These are phyloP conservation scores for Prunus salicina DNA, from an alignment of 306 rosid genomes.

Conservation along the genomic window DNA sequence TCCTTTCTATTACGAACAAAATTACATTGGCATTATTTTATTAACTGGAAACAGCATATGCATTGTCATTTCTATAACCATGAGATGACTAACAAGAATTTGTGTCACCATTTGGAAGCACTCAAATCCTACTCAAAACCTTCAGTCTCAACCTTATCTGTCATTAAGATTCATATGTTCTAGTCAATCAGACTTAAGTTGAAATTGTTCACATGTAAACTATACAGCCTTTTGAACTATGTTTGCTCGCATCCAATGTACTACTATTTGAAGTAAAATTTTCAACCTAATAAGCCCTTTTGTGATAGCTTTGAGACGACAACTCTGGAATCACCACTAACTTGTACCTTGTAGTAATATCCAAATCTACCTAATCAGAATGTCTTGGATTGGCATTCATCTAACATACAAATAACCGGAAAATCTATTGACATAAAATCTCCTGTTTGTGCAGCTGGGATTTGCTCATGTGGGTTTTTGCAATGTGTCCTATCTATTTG, in stretches of 20 bases:
- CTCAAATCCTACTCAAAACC: neutral
- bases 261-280: neutral
- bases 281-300: neutral
- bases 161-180: neutral
- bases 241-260: neutral
- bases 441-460: neutral
- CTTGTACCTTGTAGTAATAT: neutral
- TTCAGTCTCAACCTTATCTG: neutral
- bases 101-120: neutral
- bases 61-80: neutral
- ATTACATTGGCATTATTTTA: neutral
- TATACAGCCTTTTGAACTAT: neutral
- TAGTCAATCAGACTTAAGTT: neutral
- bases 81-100: neutral
- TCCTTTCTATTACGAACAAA: neutral
- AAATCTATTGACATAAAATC: neutral
- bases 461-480: neutral
- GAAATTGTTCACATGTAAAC: neutral
- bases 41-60: neutral
- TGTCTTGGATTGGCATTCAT: conserved; percentile 8
- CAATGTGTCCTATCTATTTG: too few species aligned
- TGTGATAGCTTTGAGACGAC: neutral
- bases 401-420: neutral
- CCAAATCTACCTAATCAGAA: neutral
- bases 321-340: neutral